Evolutionary conservation across 208 protist species (phyloP).

Genomic region (Leishmania aethiopica): DNA sequence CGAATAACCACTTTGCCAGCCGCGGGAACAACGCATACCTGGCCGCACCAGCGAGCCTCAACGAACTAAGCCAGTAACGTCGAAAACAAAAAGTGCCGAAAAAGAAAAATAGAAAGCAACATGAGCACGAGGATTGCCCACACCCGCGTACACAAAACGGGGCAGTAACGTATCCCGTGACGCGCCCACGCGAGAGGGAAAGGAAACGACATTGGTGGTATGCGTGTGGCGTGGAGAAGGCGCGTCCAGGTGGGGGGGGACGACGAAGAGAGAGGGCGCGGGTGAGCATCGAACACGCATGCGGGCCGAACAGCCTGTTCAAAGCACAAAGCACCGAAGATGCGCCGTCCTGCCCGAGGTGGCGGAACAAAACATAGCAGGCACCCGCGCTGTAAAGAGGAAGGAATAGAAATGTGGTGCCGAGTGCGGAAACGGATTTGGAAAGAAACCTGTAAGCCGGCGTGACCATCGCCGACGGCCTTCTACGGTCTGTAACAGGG

Average conservation of each 20-base stretch:
- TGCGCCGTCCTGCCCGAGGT: neutral
- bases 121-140: neutral
- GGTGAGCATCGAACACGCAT: neutral
- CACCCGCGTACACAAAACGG: neutral
- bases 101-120: neutral
- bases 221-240: neutral
- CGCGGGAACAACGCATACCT: slow-evolving; percentile 18
- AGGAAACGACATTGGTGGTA: neutral
- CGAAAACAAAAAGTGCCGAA: neutral
- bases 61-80: neutral
- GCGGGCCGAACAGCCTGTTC: neutral
- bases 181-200: neutral
- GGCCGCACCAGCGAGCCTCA: slow-evolving; percentile 5
- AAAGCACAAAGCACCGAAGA: neutral
- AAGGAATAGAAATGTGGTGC: neutral
- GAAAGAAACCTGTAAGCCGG: neutral
- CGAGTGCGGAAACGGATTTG: neutral
- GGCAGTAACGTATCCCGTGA: neutral
- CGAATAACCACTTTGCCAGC: slow-evolving; percentile 31
- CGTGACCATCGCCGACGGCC: neutral
- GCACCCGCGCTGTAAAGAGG: neutral
- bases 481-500: neutral
- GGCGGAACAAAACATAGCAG: neutral
- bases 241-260: neutral
- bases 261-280: neutral